Conservation (phyloP, 768 basidiomycete species). For the Boletus rubropictus region DNA sequence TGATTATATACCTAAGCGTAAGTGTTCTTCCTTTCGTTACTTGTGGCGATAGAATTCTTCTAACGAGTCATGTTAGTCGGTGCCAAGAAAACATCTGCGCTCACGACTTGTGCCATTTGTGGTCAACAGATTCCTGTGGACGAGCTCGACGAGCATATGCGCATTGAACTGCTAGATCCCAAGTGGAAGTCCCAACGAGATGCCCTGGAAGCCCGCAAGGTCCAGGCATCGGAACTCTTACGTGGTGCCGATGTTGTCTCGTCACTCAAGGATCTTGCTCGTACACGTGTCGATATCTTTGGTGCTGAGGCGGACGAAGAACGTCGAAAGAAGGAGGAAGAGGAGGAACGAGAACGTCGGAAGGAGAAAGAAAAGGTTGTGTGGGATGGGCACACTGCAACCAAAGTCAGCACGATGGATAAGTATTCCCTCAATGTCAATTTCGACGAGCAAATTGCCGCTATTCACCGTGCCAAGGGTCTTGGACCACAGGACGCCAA, state of each 20-base stretch:
- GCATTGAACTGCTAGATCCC: conserved; percentile 95
- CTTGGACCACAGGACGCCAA: conserved; percentile 76
- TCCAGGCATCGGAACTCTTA: conserved; percentile 81
- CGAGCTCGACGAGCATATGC: conserved; percentile 95
- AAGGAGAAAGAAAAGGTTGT: conserved; percentile 92
- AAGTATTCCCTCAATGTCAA: conserved; percentile 92
- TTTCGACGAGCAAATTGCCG: conserved; percentile 96
- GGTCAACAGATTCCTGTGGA: conserved; percentile 95
- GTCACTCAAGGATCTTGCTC: conserved; percentile 87
- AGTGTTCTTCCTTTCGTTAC: conserved; percentile 29
- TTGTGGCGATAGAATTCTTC: conserved; percentile 5
- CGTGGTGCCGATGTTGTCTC: conserved; percentile 91
- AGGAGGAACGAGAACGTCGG: conserved; percentile 72
- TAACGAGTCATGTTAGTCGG: conserved; percentile 46
- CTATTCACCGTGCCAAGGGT: conserved; percentile 90
- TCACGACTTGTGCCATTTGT: conserved; percentile 89
- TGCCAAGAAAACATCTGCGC: conserved; percentile 52
- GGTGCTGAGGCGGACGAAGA: conserved; percentile 93
- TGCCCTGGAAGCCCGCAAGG: conserved; percentile 80
- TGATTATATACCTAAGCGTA: conserved; percentile 92
- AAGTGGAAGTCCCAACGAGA: conserved; percentile 97
- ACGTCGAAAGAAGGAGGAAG: conserved; percentile 78
- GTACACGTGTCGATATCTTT: conserved; percentile 96
- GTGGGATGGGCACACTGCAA: conserved; percentile 98
- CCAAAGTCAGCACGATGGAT: conserved; percentile 86